Evolutionary conservation across 2,329 filamentous ascomycete genomes (phyloP), one percentile per base, ranked within the genome.

Genomic region (Penicillium capsulatum): DNA sequence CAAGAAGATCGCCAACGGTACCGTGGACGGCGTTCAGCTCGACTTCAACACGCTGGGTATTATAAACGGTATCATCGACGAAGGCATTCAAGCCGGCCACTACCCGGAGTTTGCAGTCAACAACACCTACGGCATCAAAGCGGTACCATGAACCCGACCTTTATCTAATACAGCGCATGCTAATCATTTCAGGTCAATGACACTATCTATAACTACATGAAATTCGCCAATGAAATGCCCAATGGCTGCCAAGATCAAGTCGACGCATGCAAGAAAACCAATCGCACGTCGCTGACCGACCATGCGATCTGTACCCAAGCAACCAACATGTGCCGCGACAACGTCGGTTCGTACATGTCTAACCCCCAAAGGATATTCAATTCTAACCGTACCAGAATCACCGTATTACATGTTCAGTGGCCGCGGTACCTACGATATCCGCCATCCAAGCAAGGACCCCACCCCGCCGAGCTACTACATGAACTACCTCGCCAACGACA

Each of bases 401-500:
- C 71, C 74, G 1, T 84, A 82, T 64, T 76, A 73, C 56, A 59
- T 60, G 13, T 75, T 74, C 43, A 63, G 65, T 34, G 73, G 72
- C 3, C 72, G 77, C 17, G 78, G 79, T 35, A 63, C 69, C 6
- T 83, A 83, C 53, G 80, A 84, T 43, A 76, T 85, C 40, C 71
- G 80, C 4, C 74, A 80, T 36, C 68, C 72, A 10, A 62, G 53
- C 45, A 36, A 69, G 4, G 74, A 85, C 55, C 78, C 83, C 0
- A 83, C 83, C 45, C 83, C 84, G 3, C 72, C 79, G 1, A 65
- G 63, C 24, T 78, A 76, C 36, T 84, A 82, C 58, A 51, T 71
- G 14, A 73, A 80, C 27, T 87, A 83, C 60, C 71, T 90, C 37
- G 84, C 84, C 55, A 72, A 75, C 31, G 70, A 72, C 8, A 49